A percentile compares a stretch with the other conserved stretches of the same genome.
Evolutionary conservation across 1,139 yeast genomes (phyloP).

Genomic region (Lizanozyma gosingica): DNA sequence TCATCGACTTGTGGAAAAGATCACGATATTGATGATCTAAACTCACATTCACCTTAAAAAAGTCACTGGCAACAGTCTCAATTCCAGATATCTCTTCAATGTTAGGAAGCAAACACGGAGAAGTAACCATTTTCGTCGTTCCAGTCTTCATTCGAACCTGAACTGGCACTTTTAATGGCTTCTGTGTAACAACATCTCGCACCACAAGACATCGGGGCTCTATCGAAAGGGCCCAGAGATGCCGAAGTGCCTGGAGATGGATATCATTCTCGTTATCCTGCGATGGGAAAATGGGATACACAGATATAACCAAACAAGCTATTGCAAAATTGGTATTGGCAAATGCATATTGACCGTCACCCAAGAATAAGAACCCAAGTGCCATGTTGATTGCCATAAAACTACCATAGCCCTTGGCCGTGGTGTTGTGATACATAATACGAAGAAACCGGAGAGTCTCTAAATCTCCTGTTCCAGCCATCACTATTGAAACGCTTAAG

Average conservation of each 20-base stretch:
- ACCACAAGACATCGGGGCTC: slow-evolving; percentile 74
- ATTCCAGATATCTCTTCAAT: slow-evolving; percentile 38
- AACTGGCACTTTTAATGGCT: slow-evolving; percentile 45
- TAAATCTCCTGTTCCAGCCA: slow-evolving; percentile 91
- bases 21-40: slow-evolving; percentile 19
- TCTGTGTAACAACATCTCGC: slow-evolving; percentile 55
- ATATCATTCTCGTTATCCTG: slow-evolving; percentile 37
- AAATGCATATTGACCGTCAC: slow-evolving; percentile 89
- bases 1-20: slow-evolving; percentile 36
- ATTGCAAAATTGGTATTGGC: slow-evolving; percentile 54
- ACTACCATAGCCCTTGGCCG: slow-evolving; percentile 51
- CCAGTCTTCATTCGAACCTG: slow-evolving; percentile 37
- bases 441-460: slow-evolving; percentile 68
- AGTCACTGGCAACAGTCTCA: slow-evolving; percentile 32
- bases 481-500: slow-evolving; percentile 59
- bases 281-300: slow-evolving; percentile 65
- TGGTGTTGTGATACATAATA: slow-evolving; percentile 52
- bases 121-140: slow-evolving; percentile 14
- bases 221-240: slow-evolving; percentile 84
- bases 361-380: slow-evolving; percentile 78
- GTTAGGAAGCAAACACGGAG: slow-evolving; percentile 71
- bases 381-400: slow-evolving; percentile 78
- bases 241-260: slow-evolving; percentile 79
- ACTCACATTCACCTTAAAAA: slow-evolving; percentile 33
- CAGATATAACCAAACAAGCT: slow-evolving; percentile 65